A percentile compares a stretch with the other conserved stretches of the same genome.
Conservation (phyloP, 768 basidiomycete species). For the Fomitopsis pulvina region DNA sequence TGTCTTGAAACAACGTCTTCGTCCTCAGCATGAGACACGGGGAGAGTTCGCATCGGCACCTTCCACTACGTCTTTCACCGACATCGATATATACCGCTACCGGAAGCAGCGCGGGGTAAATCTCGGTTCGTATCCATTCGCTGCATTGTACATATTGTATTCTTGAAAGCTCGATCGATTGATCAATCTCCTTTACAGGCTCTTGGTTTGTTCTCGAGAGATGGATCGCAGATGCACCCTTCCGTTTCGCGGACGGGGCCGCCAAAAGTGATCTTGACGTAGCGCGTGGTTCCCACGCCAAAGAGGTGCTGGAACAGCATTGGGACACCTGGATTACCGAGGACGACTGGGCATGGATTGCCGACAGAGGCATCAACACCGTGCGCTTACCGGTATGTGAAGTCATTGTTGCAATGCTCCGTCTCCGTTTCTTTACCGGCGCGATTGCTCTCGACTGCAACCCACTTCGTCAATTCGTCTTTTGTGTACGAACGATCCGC, state of each 20-base stretch:
- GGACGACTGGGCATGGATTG: constrained; percentile 50
- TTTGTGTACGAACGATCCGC: background rate
- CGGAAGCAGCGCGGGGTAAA: constrained; percentile 80
- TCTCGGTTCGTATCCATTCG: constrained; percentile 44
- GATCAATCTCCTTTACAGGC: constrained; percentile 31
- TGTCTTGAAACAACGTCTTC: constrained; percentile 3
- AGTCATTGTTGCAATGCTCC: background rate
- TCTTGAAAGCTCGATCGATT: background rate
- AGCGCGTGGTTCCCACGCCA: constrained; percentile 43
- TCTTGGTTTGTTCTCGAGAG: constrained; percentile 76
- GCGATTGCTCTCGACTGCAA: too few relatives aligned
- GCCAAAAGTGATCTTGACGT: constrained; percentile 68
- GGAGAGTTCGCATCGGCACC: background rate
- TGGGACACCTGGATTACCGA: constrained; percentile 52
- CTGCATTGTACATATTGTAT: background rate
- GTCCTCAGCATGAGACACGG: background rate
- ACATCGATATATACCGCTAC: constrained; percentile 41
- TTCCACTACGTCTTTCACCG: constrained; percentile 9
- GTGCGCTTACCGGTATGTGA: constrained; percentile 53
- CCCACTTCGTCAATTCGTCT: background rate
- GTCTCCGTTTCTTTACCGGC: background rate
- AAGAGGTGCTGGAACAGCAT: constrained; percentile 36
- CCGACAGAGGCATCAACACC: constrained; percentile 46
- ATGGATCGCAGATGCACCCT: constrained; percentile 65
- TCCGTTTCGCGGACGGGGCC: constrained; percentile 42